These are phyloP conservation scores for Aurinia saxatilis DNA, from an alignment of 345 rosid species.

Conservation along the genomic window DNA sequence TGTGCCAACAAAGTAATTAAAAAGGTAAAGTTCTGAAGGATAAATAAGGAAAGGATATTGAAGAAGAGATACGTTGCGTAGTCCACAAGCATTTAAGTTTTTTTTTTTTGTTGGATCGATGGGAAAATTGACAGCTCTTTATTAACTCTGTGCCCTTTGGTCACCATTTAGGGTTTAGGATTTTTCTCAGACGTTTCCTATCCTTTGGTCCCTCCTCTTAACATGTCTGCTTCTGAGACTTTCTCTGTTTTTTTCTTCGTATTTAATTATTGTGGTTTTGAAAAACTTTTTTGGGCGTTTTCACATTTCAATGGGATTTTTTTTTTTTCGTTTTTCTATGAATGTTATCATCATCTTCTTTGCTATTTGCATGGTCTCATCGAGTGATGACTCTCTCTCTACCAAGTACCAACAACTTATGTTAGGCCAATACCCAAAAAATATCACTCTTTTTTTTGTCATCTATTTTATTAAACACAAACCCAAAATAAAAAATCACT, in stretches of 20 bases:
- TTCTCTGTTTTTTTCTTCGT: neutral
- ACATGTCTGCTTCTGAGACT: too few relatives aligned
- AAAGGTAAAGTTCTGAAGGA: too few relatives aligned
- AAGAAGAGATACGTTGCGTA: slow-evolving; percentile 29
- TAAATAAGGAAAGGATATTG: slow-evolving; percentile 6
- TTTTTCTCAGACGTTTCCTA: slow-evolving; percentile 22
- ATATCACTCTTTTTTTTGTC: too few relatives aligned
- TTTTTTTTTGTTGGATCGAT: slow-evolving; percentile 23
- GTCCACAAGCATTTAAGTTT: slow-evolving; percentile 22
- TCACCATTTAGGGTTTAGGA: slow-evolving; percentile 28
- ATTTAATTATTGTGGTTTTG: slow-evolving; percentile 8
- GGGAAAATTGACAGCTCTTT: slow-evolving; percentile 26
- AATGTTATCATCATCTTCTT: slow-evolving; percentile 3
- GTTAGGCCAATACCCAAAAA: too few relatives aligned
- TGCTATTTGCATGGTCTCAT: slow-evolving; percentile 6
- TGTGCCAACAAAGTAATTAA: slow-evolving; percentile 10
- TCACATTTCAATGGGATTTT: neutral
- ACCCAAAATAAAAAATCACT: too few relatives aligned
- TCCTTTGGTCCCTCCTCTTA: slow-evolving; percentile 11
- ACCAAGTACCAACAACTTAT: too few relatives aligned
- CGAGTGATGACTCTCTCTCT: too few relatives aligned
- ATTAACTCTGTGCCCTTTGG: neutral
- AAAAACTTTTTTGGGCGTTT: neutral
- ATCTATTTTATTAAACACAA: too few relatives aligned
- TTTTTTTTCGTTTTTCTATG: slow-evolving; percentile 14